Evolutionary conservation across 257 asterid species (phyloP).

Genomic region (Capsicum pubescens): DNA sequence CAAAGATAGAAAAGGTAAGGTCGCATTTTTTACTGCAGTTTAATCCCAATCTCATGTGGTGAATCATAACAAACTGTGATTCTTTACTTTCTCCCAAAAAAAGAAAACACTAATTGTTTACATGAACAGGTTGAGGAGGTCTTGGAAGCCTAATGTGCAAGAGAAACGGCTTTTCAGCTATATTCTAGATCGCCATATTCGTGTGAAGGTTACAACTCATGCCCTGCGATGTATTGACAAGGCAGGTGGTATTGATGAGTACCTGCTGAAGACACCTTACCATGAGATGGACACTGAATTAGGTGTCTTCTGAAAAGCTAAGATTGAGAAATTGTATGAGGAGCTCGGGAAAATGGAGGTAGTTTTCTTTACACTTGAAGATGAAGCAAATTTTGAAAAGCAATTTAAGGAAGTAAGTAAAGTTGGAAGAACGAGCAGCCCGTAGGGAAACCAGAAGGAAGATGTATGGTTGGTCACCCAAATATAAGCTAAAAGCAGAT

Average conservation of each 20-base stretch:
- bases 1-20: neutral
- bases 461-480: conserved; percentile 63
- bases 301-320: conserved; percentile 90
- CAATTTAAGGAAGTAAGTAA: conserved; percentile 61
- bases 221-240: conserved; percentile 96
- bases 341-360: conserved; percentile 92
- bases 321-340: conserved; percentile 82
- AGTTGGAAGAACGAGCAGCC: conserved; percentile 56
- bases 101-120: neutral
- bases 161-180: conserved; percentile 92
- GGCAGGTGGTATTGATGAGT: conserved; percentile 97
- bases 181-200: conserved; percentile 79
- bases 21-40: neutral
- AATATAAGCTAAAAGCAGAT: conserved; percentile 45
- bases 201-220: conserved; percentile 85
- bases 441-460: conserved; percentile 79
- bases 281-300: conserved; percentile 87
- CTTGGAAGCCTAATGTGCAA: conserved; percentile 92
- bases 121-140: conserved; percentile 68
- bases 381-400: conserved; percentile 66
- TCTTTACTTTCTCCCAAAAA: neutral
- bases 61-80: neutral
- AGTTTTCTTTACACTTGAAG: conserved; percentile 79
- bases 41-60: neutral
- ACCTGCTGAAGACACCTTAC: conserved; percentile 89